Evolutionary conservation across 805 yeast genomes (phyloP), one percentile per base, ranked within the genome.

Genomic region (Candida boidinii): DNA sequence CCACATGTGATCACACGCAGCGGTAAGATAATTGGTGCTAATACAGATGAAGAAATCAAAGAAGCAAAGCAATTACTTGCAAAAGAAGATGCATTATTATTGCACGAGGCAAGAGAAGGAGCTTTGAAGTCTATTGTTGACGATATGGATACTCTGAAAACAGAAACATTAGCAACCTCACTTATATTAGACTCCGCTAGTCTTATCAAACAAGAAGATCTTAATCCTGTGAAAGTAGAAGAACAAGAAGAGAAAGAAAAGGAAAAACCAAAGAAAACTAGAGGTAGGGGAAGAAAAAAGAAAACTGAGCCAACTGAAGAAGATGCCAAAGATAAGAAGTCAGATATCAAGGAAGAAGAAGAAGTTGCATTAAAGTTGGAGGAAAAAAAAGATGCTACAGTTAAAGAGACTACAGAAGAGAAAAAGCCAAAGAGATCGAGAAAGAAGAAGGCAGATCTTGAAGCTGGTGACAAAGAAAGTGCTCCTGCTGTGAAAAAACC

Each of bases 281-380:
- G 11, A 9, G 11, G 11, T 9, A 21, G 23, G 11, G 23, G 23
- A 21, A 11, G 23, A 8, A 8, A 8, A 9, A 11, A 11, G 23
- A 8, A 9, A 9, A 21, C 23, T 21, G 11, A 11, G 8, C 23
- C n/a, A n/a, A n/a, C n/a, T n/a, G 23, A 9, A 21, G 23, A 21
- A 21, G 25, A 27, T 8, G 36, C 13, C 23, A 36, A 17, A 25
- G 31, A 37, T 13, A 23, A 23, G 19, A 41, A 36, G 19, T 16
- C 31, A 21, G 28, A 32, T 16, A 31, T 30, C 19, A 30, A 36
- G 17, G 33, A 28, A 15, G 28, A 35, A 11, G 30, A 25, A 16
- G 41, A 30, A 24, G 27, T 24, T 15, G n/a, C 31, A 23, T 4
- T 31, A 20, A 11, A 20, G n/a, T 19, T 3, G 13, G 19, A 10